Base-by-base conservation (phyloP, 2,329 filamentous ascomycete species). In the Coniosporium tulheliwenetii region DNA sequence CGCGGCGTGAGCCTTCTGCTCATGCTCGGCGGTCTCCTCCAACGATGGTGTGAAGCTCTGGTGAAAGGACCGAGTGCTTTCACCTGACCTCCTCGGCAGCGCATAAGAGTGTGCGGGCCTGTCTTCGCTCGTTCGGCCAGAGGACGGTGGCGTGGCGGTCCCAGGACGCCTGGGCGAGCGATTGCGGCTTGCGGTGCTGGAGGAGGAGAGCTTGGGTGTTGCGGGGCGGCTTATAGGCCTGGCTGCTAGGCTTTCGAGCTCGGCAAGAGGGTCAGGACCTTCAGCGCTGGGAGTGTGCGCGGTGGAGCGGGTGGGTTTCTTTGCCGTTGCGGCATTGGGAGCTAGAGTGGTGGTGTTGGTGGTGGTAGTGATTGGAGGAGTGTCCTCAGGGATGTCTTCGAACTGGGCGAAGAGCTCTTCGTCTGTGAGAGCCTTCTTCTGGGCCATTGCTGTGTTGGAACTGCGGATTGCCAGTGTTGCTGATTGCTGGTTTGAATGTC, bases 241-340 rank as follows among this genome's bases (percentile, higher is more conserved):
- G 58, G 83, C 77, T 52, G 77, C 84, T 36, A 93, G 75, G 50
- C 79, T 79, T 58, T 93, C 85, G 45, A 96, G 75, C 52, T 95
- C 87, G 46, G 86, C 86, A 33, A 96, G 73, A 43, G 89, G 77
- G 57, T 94, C 86, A 26, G 19, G 19, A 50, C 84, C 73, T 52
- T 79, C 71, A 50, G 53, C 49, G 45, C 49, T 46, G 43, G 58
- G 56, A 44, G 59, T 51, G 41, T 61, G 55, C 39, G 64, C 55
- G 41, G 71, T 69, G 47, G 67, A 62, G 45, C 67, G 56, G 53
- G 70, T 70, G 50, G 58, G 60, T 41, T 58, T 47, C n/a, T 64
- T 48, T 54, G 75, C 75, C 45, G 43, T n/a, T 26, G 51, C 55
- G 41, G 53, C 50, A 37, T 39, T 40, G 30, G 45, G 30, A 51